These are phyloP conservation scores for Suillus weaverae DNA, from an alignment of 768 basidiomycete species.

Conservation along the genomic window DNA sequence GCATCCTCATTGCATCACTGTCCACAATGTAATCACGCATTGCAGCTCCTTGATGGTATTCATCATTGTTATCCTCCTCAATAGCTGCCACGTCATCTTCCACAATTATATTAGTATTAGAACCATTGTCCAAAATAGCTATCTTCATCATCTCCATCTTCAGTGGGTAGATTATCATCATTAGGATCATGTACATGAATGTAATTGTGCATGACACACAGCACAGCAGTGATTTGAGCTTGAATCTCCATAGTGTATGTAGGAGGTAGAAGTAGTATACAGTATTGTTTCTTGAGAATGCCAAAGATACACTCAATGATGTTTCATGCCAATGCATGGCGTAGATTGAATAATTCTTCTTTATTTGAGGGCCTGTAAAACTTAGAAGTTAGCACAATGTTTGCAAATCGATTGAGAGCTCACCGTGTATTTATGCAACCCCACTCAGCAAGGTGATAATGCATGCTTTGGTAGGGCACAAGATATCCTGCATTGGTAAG, in stretches of 20 bases:
- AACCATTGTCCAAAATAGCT: background rate
- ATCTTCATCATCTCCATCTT: background rate
- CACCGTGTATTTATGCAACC: too few relatives aligned
- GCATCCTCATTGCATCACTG: background rate
- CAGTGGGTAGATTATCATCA: background rate
- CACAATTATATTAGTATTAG: background rate
- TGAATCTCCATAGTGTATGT: constrained; percentile 12
- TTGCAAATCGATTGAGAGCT: too few relatives aligned
- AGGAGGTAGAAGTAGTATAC: too few relatives aligned
- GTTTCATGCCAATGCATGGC: too few relatives aligned
- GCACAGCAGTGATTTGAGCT: constrained; percentile 19
- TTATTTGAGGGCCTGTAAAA: too few relatives aligned
- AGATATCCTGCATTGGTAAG: too few relatives aligned
- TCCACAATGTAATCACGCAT: background rate
- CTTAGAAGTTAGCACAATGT: too few relatives aligned
- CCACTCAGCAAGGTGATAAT: background rate
- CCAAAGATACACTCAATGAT: too few relatives aligned
- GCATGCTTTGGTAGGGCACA: background rate
- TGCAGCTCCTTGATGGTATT: background rate
- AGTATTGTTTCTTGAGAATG: too few relatives aligned
- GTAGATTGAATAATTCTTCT: too few relatives aligned
- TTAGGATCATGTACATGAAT: constrained; percentile 15
- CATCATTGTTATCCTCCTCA: background rate
- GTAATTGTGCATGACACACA: constrained; percentile 28
- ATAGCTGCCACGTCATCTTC: background rate